Base-by-base conservation (phyloP, 805 yeast species). In the Starmerella vitae region DNA sequence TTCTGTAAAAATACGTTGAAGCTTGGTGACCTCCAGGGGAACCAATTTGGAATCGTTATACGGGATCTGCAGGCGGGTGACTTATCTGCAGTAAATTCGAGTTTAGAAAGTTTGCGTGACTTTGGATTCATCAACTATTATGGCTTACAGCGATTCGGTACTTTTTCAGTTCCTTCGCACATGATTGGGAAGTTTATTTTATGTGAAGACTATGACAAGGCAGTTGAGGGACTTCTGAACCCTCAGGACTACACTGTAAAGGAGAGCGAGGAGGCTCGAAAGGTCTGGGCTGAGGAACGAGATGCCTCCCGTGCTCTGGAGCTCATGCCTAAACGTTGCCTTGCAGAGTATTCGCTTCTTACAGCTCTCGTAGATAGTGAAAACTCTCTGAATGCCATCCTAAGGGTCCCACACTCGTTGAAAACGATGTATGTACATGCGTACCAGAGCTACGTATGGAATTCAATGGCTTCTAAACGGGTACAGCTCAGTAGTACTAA, bases 131-230 rank as follows among this genome's bases (percentile, higher is more conserved):
- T 91, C 47, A 91, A 91, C 59, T 91, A 91, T 56, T 91, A 71
- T 57, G 99, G 99, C n/a, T 78, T 91, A 86, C 99, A 91, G 64
- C 67, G 99, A 54, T 91, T 91, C 58, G 99, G 99, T 21, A 86
- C 98, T 0, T 88, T 84, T 54, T 81, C 95, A 10, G 68, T 85
- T 21, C 83, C 97, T 2, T 86, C 98, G 0, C 96, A 91, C 59
- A 71, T 68, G 22, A 67, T 86, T 38, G 99, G 99, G 35, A 72
- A 72, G 45, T 68, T 68, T 45, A 65, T 88, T 20, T 62, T 91
- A 36, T 66, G 72, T 35, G 73, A 72, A 26, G 75, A 85, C 41
- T 91, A 93, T 85, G 70, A 78, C 50, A 68, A 65, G 12, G 95
- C 93, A 1, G 88, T 69, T 5, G 80, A 82, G 39, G 62, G 86